Base-by-base conservation (phyloP, 2,329 filamentous ascomycete species). In the Metarhizium rileyi region DNA sequence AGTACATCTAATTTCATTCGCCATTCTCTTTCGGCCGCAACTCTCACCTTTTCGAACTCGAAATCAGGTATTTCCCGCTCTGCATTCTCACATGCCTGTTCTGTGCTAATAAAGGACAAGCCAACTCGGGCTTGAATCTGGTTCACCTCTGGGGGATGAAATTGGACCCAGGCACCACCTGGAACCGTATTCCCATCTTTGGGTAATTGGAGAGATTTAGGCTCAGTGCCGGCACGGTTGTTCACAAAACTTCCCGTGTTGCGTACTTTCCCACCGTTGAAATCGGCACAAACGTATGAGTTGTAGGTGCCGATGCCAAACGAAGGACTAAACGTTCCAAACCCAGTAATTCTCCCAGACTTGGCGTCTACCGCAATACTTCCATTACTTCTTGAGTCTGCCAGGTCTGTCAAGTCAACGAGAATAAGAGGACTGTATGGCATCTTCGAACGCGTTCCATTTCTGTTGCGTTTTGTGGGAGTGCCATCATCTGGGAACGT, bases 11-110 rank as follows among this genome's bases (percentile, higher is more conserved):
- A 63, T 61, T 87, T 87, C 8, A 77, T 68, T 42, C 70, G 72
- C 85, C 84, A 89, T 0, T 70, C 75, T 9, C 72, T 63, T 57
- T 83, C 75, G 0, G 83, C 84, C 2, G 71, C 69, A 1, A 62
- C 60, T 16, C 78, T 73, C 0, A 78, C 75, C 3, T 63, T 65
- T 0, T 78, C 71, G 58, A 90, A 89, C 55, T 81, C 75, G 50
- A 80, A 86, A 6, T 78, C 68, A 0, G 84, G 77, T 8, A 89
- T 82, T 61, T 90, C 86, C 0, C 60, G 68, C 64, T 88, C 83
- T 0, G 82, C 85, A 60, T 84, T 87, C 16, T 67, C 60, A 58
- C 87, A 91, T 7, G 86, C 87, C 63, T 84, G 75, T 1, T 79
- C 72, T 1, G 74, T 69, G 53, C 77, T 84, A 28, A 88, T 79